Percentiles rank a stretch among this genome's conserved stretches.
Conservation (phyloP, 352 stramenopile genomes). For the Peronosclerospora sorghi region DNA sequence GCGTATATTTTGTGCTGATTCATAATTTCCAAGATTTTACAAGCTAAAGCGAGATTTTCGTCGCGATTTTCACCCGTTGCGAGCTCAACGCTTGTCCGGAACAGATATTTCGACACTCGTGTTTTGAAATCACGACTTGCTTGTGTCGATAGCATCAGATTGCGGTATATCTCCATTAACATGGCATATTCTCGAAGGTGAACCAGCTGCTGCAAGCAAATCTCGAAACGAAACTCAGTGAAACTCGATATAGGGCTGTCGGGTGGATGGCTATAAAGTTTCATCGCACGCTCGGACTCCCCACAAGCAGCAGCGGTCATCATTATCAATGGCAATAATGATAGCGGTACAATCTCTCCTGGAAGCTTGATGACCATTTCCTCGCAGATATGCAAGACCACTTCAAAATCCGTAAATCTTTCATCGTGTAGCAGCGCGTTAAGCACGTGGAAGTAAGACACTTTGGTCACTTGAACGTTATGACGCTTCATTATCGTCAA, state of each 20-base stretch:
- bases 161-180: slow-evolving; percentile 44
- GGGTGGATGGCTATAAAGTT: slow-evolving; percentile 35
- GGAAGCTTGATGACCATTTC: slow-evolving; percentile 31
- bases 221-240: slow-evolving; percentile 57
- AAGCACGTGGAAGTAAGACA: slow-evolving; percentile 52
- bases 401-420: slow-evolving; percentile 31
- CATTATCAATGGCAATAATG: slow-evolving; percentile 44
- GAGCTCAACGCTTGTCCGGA: slow-evolving; percentile 37
- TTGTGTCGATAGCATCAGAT: slow-evolving; percentile 29
- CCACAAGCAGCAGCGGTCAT: slow-evolving; percentile 42
- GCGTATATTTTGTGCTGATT: slow-evolving; percentile 35
- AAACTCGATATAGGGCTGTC: slow-evolving; percentile 30
- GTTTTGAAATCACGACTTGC: slow-evolving; percentile 35
- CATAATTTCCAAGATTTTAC: slow-evolving; percentile 51
- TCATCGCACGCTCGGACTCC: slow-evolving; percentile 47
- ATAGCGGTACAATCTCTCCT: slow-evolving; percentile 32
- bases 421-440: slow-evolving; percentile 47
- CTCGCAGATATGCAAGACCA: slow-evolving; percentile 40
- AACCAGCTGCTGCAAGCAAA: slow-evolving; percentile 50
- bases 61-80: slow-evolving; percentile 24
- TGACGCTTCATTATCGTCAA: slow-evolving; percentile 22
- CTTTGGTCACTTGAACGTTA: slow-evolving; percentile 28
- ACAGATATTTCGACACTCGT: slow-evolving; percentile 48
- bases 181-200: slow-evolving; percentile 28
- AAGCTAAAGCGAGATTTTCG: slow-evolving; percentile 21